A percentile compares a stretch with the other conserved stretches of the same genome.
Conservation (phyloP, 1,139 yeast genomes). For the Magnusiomyces paraingens region DNA sequence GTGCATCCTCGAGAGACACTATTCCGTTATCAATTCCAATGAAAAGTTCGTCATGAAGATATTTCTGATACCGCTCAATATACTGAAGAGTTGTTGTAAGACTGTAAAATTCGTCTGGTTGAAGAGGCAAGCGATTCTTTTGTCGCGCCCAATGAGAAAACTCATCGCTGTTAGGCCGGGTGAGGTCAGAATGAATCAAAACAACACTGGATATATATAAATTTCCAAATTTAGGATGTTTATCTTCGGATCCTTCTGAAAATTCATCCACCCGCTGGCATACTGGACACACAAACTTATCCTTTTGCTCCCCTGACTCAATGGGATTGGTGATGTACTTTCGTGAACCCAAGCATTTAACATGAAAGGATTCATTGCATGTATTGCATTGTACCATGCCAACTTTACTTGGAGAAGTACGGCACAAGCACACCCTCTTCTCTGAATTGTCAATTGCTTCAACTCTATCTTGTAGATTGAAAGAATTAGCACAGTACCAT, state of each 20-base stretch:
- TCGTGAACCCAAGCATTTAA: slow-evolving; percentile 46
- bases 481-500: slow-evolving; percentile 28
- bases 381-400: slow-evolving; percentile 73
- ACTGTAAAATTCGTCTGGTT: slow-evolving; percentile 26
- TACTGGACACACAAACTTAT: slow-evolving; percentile 56
- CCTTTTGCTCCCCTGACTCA: slow-evolving; percentile 25
- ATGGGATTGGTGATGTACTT: slow-evolving; percentile 32
- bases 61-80: background rate
- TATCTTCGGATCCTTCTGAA: slow-evolving; percentile 5
- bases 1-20: slow-evolving; percentile 23
- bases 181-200: slow-evolving; percentile 29
- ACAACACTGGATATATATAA: background rate
- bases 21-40: background rate
- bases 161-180: slow-evolving; percentile 35
- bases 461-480: slow-evolving; percentile 37
- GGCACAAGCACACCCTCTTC: slow-evolving; percentile 52
- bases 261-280: slow-evolving; percentile 43
- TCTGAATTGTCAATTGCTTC: slow-evolving; percentile 22
- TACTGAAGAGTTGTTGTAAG: background rate
- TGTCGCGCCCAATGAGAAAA: slow-evolving; percentile 27
- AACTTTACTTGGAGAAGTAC: slow-evolving; percentile 56
- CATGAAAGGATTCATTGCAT: slow-evolving; percentile 80
- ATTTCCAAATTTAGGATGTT: slow-evolving; percentile 14
- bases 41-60: background rate
- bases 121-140: slow-evolving; percentile 24